Base-by-base conservation (phyloP, 495 filamentous ascomycete species). In the Penicillium odoratum region DNA sequence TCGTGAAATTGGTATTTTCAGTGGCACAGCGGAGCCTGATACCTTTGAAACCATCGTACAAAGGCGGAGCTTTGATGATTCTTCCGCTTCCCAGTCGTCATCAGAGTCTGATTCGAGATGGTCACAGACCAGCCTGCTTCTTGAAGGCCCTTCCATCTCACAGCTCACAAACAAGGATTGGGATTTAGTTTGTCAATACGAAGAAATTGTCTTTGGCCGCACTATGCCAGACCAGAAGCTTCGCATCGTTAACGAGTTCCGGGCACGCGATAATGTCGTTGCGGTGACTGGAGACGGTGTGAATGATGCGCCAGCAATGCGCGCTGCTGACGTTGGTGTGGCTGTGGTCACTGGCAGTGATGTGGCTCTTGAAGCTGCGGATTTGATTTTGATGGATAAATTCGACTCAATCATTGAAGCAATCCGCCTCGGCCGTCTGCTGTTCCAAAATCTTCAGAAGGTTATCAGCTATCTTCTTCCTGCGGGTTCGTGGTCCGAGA, bases 331-430 rank as follows among this genome's bases (percentile, higher is more conserved):
- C 61, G 81, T 89, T 6, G 86, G 86, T 51, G 83, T 90, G 55
- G 85, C 86, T 4, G 84, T 89, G 72, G 85, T 81, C 31, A 76
- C 75, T 9, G 75, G 78, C 25, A 81, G 79, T 26, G 83, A 85
- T 43, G 80, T 85, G 2, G 83, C 83, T n/a, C 82, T 75, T 83
- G 94, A 97, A 74, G 93, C 93, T 6, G 91, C 93, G 9, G 89
- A 95, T 63, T 82, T 97, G 4, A 90, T 97, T 13, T 82, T 98
- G 7, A 74, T 91, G 2, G 88, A 89, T 33, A 79, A 77, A 0
- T 91, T 93, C 60, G 78, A 81, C 18, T 86, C 83, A 4, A 82
- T 91, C 15, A 80, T 89, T 3, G 83, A 86, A 61, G 89, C 87
- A 1, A 83, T 91, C 9, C 75, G 83, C 29, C 78, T 81, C 18